Evolutionary conservation across 1,139 yeast species (phyloP).

Genomic region (Saccharomycopsis hybrid): DNA sequence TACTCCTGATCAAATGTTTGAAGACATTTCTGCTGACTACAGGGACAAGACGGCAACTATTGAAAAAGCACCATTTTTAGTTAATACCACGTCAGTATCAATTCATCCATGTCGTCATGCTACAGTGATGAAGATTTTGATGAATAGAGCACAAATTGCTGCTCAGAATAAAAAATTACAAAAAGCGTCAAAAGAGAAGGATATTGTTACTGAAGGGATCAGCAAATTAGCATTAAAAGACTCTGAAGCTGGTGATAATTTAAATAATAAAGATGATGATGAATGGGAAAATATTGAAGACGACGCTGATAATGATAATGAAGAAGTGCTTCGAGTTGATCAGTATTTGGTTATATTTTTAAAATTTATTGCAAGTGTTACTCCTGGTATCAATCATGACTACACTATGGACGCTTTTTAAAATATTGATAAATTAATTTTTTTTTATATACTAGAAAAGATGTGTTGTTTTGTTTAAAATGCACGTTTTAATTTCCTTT

Average conservation of each 20-base stretch:
- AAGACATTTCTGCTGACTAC: constrained; percentile 87
- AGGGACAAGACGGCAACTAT: constrained; percentile 95
- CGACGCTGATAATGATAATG: constrained; percentile 30
- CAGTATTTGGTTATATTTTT: constrained; percentile 83
- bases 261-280: constrained; percentile 30
- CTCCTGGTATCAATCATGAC: constrained; percentile 96
- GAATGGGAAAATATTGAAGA: constrained; percentile 36
- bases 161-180: constrained; percentile 33
- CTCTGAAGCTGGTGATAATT: constrained; percentile 31
- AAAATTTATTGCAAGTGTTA: constrained; percentile 92
- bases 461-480: too few species aligned
- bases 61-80: constrained; percentile 81
- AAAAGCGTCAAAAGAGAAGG: constrained; percentile 10
- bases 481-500: too few species aligned
- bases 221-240: constrained; percentile 40
- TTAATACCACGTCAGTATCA: constrained; percentile 74
- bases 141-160: constrained; percentile 56
- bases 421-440: constrained; percentile 25
- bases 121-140: constrained; percentile 82
- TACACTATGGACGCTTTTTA: constrained; percentile 87
- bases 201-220: constrained; percentile 31
- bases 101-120: constrained; percentile 97
- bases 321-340: constrained; percentile 67
- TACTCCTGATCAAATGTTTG: constrained; percentile 86
- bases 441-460: neutral